phyloP scores from a whole-genome alignment of 495 filamentous ascomycete species.

The Penicillium tannophilum region DNA sequence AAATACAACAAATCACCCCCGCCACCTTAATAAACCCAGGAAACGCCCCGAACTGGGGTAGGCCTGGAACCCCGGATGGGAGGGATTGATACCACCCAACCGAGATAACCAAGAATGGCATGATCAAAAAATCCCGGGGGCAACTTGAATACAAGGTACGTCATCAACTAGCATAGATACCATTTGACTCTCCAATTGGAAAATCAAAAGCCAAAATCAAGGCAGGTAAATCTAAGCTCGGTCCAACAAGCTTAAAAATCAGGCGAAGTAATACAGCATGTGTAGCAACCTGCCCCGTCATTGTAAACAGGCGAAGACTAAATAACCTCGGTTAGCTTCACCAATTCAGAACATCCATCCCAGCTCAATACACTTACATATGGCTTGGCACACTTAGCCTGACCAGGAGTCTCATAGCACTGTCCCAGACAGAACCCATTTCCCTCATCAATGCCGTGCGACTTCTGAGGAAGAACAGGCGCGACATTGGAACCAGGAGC shows the following conservation, averaged over 20 bases:
- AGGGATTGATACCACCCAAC: background rate
- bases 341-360: background rate
- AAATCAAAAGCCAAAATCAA: background rate
- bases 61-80: background rate
- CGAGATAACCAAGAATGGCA: background rate
- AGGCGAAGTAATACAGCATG: constrained; percentile 26
- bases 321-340: background rate
- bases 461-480: constrained; percentile 9
- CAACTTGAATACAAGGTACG: background rate
- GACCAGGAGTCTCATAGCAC: constrained; percentile 19
- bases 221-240: background rate
- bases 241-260: constrained; percentile 18
- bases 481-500: constrained; percentile 20
- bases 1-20: background rate
- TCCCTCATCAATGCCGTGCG: constrained; percentile 26
- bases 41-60: background rate
- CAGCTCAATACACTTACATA: constrained; percentile 21
- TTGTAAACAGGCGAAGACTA: constrained; percentile 21
- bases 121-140: background rate
- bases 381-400: constrained; percentile 21
- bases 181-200: background rate
- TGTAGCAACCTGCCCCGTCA: constrained; percentile 19
- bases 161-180: background rate
- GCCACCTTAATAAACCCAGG: background rate
- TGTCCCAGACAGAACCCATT: constrained; percentile 31